phyloP scores from a whole-genome alignment of 2,329 filamentous ascomycete species.

The Aspergillus chevalieri region DNA sequence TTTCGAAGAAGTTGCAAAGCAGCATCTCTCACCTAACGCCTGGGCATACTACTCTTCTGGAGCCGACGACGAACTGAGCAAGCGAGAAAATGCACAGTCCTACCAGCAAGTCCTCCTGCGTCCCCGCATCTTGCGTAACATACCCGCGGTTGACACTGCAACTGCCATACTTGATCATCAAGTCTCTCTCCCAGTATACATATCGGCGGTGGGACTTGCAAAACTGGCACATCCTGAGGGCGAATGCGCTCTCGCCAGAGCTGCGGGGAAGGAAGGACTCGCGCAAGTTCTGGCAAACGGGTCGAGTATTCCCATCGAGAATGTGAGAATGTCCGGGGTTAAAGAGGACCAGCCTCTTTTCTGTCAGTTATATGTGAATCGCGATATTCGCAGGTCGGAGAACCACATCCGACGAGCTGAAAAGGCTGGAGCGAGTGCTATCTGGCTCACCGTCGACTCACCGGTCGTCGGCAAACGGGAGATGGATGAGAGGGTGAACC shows the following conservation, averaged over 20 bases:
- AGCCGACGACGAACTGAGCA: constrained; percentile 46
- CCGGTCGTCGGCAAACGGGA: constrained; percentile 29
- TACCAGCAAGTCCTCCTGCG: constrained; percentile 44
- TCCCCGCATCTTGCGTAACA: constrained; percentile 41
- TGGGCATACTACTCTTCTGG: constrained; percentile 45
- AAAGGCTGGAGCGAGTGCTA: constrained; percentile 20
- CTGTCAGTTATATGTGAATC: constrained; percentile 37
- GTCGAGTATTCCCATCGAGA: constrained; percentile 37
- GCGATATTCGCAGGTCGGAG: constrained; percentile 20
- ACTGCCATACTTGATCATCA: constrained; percentile 26
- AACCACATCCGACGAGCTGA: constrained; percentile 20
- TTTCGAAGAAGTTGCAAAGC: constrained; percentile 32
- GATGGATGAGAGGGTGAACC: constrained; percentile 26
- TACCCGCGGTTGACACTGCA: constrained; percentile 31
- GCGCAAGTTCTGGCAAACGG: constrained; percentile 34
- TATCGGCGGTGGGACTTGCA: constrained; percentile 39
- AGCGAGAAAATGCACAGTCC: constrained; percentile 36
- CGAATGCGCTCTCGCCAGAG: constrained; percentile 38
- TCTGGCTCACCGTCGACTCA: constrained; percentile 32
- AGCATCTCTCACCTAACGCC: constrained; percentile 22
- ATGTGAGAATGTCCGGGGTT: constrained; percentile 25
- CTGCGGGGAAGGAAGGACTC: constrained; percentile 32
- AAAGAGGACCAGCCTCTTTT: constrained; percentile 21
- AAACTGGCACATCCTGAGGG: constrained; percentile 40
- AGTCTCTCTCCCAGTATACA: constrained; percentile 35